Conservation (phyloP, 352 stramenopile species). For the Blastocystis sp. region DNA sequence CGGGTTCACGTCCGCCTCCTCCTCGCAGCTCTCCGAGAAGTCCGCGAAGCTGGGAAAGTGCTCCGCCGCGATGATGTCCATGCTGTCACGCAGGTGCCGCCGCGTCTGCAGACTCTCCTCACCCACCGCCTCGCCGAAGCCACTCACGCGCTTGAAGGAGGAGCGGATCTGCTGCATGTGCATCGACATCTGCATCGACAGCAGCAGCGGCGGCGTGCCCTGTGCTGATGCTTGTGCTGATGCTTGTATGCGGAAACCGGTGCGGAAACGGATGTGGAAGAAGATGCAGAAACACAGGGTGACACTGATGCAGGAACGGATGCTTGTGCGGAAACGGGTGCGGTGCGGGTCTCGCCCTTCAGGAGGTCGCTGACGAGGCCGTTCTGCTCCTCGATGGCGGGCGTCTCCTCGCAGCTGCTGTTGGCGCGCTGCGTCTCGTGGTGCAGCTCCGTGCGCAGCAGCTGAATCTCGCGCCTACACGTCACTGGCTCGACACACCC, state of each 20-base stretch:
- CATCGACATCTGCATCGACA: constrained; percentile 7
- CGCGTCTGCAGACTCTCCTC: background rate
- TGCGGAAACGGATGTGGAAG: no score
- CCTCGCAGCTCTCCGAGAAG: constrained; percentile 27
- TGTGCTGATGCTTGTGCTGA: no score
- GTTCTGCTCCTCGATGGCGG: constrained; percentile 34
- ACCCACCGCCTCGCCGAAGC: background rate
- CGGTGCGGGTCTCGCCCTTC: background rate
- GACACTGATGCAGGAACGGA: background rate
- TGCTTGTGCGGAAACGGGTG: background rate
- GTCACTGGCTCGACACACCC: background rate
- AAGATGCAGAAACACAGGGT: no score
- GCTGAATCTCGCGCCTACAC: background rate
- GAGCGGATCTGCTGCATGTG: background rate
- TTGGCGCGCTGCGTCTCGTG: background rate
- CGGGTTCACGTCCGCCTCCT: constrained; percentile 18
- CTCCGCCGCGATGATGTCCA: background rate
- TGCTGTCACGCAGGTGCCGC: background rate
- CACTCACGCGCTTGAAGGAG: constrained; percentile 37
- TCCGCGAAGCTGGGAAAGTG: constrained; percentile 31
- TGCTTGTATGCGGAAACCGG: no score
- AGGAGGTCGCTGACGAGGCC: constrained; percentile 18
- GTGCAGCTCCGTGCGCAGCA: background rate
- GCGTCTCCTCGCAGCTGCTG: background rate
- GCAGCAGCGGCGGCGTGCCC: background rate